phyloP scores from a whole-genome alignment of 768 basidiomycete species.

The Omphalotus guepiniiformis region DNA sequence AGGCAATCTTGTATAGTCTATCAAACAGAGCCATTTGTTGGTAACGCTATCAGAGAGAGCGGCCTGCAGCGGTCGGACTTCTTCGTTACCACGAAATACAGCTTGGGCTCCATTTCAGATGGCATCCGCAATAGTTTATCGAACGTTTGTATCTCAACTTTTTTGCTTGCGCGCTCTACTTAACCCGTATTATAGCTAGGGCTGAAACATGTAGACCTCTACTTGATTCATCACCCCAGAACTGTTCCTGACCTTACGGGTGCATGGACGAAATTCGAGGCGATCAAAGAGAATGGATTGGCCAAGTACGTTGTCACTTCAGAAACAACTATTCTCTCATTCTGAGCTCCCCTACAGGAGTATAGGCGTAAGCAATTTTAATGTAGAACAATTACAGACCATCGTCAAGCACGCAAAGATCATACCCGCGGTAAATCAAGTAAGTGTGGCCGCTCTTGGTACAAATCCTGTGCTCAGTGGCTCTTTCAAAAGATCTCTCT shows the following conservation, averaged over 20 bases:
- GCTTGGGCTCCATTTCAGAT: conserved; percentile 32
- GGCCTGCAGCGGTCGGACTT: conserved; percentile 41
- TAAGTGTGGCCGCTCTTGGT: too few relatives aligned
- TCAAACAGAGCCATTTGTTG: conserved; percentile 30
- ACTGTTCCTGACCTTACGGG: conserved; percentile 30
- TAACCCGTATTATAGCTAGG: conserved; percentile 49
- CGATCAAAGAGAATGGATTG: conserved; percentile 41
- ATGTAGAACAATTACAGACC: conserved; percentile 50
- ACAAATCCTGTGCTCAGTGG: too few relatives aligned
- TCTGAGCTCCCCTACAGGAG: conserved; percentile 49
- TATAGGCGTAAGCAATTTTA: conserved; percentile 75
- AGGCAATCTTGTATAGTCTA: too few relatives aligned
- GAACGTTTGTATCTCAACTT: conserved; percentile 32
- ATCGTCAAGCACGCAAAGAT: conserved; percentile 57
- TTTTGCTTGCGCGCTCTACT: neutral
- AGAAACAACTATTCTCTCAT: neutral
- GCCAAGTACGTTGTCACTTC: conserved; percentile 40
- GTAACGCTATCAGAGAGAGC: conserved; percentile 39
- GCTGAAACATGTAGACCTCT: conserved; percentile 59
- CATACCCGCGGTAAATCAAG: conserved; percentile 68
- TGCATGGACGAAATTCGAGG: conserved; percentile 56
- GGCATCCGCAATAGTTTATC: conserved; percentile 45
- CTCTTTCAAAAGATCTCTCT: conserved; percentile 54
- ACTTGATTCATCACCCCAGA: conserved; percentile 58
- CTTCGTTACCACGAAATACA: conserved; percentile 56